Percentiles rank a stretch among this genome's conserved stretches.
Conservation (phyloP, 1,284 basidiomycete genomes). For the Rugosomyces carneus region DNA sequence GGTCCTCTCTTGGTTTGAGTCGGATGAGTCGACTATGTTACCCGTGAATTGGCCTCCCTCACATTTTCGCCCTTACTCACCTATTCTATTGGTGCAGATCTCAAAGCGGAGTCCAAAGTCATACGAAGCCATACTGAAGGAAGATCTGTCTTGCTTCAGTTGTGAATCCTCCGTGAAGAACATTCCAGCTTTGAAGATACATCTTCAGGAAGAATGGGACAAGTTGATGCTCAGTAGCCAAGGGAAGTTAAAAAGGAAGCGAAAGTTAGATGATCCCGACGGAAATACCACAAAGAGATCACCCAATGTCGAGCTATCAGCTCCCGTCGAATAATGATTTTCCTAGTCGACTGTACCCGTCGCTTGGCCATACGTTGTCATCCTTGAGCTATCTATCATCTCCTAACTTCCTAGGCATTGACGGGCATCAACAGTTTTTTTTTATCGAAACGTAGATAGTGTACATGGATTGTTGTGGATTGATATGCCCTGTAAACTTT, state of each 20-base stretch:
- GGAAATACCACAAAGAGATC: constrained; percentile 6
- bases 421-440: too few species aligned
- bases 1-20: constrained; percentile 72
- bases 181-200: constrained; percentile 73
- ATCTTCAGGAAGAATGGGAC: constrained; percentile 63
- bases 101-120: constrained; percentile 39
- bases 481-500: neutral
- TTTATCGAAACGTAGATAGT: neutral
- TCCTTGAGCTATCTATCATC: too few species aligned
- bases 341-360: neutral
- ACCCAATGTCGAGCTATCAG: neutral
- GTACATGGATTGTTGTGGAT: neutral
- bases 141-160: constrained; percentile 61
- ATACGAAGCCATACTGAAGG: constrained; percentile 67
- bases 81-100: constrained; percentile 35
- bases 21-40: constrained; percentile 45
- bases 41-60: constrained; percentile 30
- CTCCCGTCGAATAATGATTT: neutral
- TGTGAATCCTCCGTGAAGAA: constrained; percentile 60
- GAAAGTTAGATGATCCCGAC: constrained; percentile 24
- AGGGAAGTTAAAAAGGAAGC: constrained; percentile 29
- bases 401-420: too few species aligned
- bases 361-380: too few species aligned
- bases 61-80: neutral
- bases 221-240: constrained; percentile 34